Percentiles rank a stretch among this genome's conserved stretches.
phyloP scores from a whole-genome alignment of 495 filamentous ascomycete genomes.

The Penicillium roqueforti region DNA sequence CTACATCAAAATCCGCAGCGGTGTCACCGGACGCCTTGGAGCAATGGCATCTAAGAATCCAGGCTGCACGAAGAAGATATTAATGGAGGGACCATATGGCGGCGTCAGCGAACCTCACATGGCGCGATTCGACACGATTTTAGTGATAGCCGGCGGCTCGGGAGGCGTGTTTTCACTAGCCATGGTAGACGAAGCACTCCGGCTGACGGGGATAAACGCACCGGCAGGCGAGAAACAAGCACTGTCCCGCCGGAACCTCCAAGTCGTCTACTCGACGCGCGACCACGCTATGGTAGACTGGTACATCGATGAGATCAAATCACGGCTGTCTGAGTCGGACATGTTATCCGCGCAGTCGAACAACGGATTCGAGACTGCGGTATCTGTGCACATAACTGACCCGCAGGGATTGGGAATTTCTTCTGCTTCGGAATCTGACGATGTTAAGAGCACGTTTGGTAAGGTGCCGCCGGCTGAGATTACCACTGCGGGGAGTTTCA shows the following conservation, averaged over 20 bases:
- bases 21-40: conserved; percentile 42
- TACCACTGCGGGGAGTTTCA: conserved; percentile 19
- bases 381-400: conserved; percentile 30
- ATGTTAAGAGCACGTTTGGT: not conserved
- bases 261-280: conserved; percentile 29
- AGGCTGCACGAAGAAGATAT: conserved; percentile 27
- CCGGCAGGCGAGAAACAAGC: not conserved
- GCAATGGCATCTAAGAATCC: conserved; percentile 29
- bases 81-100: conserved; percentile 51
- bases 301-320: conserved; percentile 28
- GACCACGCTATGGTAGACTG: conserved; percentile 25
- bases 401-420: conserved; percentile 8
- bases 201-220: conserved; percentile 7
- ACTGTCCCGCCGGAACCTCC: conserved; percentile 17
- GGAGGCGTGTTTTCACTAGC: conserved; percentile 49
- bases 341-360: conserved; percentile 9
- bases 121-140: conserved; percentile 29
- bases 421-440: conserved; percentile 10
- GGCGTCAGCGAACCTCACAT: conserved; percentile 31
- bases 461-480: conserved; percentile 15
- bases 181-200: conserved; percentile 28
- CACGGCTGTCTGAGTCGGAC: conserved; percentile 20
- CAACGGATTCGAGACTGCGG: conserved; percentile 31
- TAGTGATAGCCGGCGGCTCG: conserved; percentile 54
- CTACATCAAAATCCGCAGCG: conserved; percentile 38